A percentile compares a stretch with the other conserved stretches of the same genome.
Conservation (phyloP, 257 asterid species). For the Schizonepeta tenuifolia region DNA sequence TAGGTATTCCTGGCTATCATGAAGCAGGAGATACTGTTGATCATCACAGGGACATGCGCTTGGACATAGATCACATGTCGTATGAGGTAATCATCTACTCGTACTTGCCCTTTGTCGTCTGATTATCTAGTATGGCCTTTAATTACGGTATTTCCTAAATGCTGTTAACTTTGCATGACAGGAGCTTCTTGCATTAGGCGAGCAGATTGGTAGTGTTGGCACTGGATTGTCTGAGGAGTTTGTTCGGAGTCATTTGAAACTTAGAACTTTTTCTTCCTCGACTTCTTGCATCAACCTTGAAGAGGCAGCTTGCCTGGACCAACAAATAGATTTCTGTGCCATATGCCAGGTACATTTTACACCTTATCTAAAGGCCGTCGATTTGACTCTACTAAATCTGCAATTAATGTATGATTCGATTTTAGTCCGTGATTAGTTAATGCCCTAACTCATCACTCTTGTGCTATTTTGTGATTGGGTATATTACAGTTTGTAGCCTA, state of each 20-base stretch:
- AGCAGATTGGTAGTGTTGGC: constrained; percentile 78
- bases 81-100: constrained; percentile 62
- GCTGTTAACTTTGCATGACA: constrained; percentile 35
- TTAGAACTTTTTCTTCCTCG: constrained; percentile 48
- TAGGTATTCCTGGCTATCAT: constrained; percentile 63
- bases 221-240: constrained; percentile 70
- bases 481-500: too few species aligned
- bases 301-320: constrained; percentile 39
- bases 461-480: neutral
- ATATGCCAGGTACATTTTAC: constrained; percentile 69
- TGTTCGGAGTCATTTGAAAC: constrained; percentile 53
- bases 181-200: constrained; percentile 91
- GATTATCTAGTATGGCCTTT: neutral
- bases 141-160: neutral
- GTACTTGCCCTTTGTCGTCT: neutral
- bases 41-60: constrained; percentile 72
- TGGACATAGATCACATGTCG: constrained; percentile 65
- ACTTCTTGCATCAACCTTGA: constrained; percentile 43
- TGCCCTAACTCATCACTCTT: neutral
- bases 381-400: neutral
- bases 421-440: neutral
- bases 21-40: constrained; percentile 58
- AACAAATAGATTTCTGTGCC: constrained; percentile 65
- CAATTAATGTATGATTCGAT: neutral
- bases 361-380: neutral